phyloP scores from a whole-genome alignment of 331 rosid species.

The Dryas integrifolia region DNA sequence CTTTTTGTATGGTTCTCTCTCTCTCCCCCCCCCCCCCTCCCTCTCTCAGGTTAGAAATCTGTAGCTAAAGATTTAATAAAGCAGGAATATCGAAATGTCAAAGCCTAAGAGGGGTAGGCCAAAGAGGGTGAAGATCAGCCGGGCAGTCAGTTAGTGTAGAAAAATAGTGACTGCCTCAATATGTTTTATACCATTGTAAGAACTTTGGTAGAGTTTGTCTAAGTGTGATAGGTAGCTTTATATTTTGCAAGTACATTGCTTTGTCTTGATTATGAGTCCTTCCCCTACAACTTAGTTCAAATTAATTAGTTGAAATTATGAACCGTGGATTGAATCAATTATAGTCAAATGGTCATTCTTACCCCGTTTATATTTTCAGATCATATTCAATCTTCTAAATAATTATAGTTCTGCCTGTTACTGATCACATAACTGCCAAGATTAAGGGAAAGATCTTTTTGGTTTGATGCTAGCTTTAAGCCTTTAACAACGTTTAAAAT shows the following conservation, averaged over 20 bases:
- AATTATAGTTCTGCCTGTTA: no score
- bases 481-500: not conserved
- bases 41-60: not conserved
- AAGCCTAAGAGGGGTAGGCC: constrained; percentile 20
- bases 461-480: no score
- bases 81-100: not conserved
- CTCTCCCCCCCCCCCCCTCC: not conserved
- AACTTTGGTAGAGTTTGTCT: not conserved
- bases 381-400: no score
- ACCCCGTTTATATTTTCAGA: no score
- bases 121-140: not conserved
- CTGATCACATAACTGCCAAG: no score
- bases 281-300: no score
- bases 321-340: no score
- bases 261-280: not conserved
- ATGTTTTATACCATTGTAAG: not conserved
- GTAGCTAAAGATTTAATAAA: not conserved
- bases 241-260: not conserved
- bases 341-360: no score
- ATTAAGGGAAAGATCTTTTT: no score
- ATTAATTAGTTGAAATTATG: no score
- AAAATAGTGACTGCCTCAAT: not conserved
- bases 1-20: not conserved
- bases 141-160: not conserved
- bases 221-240: not conserved